Base-by-base conservation (phyloP, 306 rosid genomes). In the Begonia loranthoides region DNA sequence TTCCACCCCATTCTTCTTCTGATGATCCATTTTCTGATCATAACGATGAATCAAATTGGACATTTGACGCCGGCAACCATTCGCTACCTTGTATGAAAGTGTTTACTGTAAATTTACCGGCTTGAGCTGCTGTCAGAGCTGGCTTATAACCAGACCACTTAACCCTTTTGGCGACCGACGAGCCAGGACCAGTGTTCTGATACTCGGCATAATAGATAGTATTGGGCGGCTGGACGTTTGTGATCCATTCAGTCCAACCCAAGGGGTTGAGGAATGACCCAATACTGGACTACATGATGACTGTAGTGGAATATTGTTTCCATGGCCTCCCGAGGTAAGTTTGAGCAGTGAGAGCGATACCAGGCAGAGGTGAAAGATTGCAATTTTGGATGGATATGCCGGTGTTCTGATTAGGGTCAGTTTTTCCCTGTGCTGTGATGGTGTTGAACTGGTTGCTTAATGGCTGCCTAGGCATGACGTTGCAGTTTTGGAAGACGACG, bases 301-400 rank as follows among this genome's bases (percentile, higher is more conserved):
- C 67, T 3, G 87, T 80, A 12, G 97, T 85, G 17, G 95, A 79
- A 67, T 28, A 89, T 1, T 77, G 70, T 61, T 89, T 84, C 97
- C 97, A 89, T 22, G 97, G 97, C 71, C 97, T 72, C 2, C 95
- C 97, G 58, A 89, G 82, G 68, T 69, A 89, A 1, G 95, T 85
- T 1, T 56, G 58, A 21, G 87, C 90, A 2, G 62, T 49, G 55
- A 81, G 78, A 54, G 55, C 34, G 34, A 24, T 73, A 28, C 41
- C 10, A 13, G 54, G 77, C 0, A 50, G 15, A 12, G 94, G 50
- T 38, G 60, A 52, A 22, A 84, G 43, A 0, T 24, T 44, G 47
- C 87, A 84, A 44, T 77, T 79, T 50, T 85, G 97, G 70, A 89
- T 79, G 16, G 83, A 63, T 49, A 85, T 82, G 13, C 94, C 97